Percentiles rank a stretch among this genome's conserved stretches.
These are phyloP conservation scores for Saccharomycopsis selenospora DNA, from an alignment of 805 yeast species.

Conservation along the genomic window DNA sequence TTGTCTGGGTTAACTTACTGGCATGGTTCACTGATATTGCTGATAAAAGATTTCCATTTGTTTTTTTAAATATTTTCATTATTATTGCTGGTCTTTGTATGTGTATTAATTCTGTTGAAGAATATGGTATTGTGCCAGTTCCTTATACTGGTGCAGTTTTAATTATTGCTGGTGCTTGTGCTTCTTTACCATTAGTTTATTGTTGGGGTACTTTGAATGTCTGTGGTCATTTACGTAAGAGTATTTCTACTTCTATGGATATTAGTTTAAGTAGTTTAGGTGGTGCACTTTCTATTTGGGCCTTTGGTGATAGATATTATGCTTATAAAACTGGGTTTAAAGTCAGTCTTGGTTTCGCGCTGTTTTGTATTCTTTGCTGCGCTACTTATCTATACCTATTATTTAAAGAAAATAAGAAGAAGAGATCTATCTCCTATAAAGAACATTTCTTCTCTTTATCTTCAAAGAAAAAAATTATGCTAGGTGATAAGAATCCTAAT, in stretches of 20 bases:
- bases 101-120: no score
- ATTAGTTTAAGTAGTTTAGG: conserved; percentile 49
- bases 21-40: conserved; percentile 45
- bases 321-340: conserved; percentile 43
- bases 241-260: conserved; percentile 38
- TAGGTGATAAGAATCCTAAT: conserved; percentile 15
- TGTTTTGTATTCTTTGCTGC: conserved; percentile 32
- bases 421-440: conserved; percentile 11
- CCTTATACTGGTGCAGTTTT: conserved; percentile 25
- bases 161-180: conserved; percentile 30
- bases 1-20: conserved; percentile 42
- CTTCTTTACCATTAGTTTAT: conserved; percentile 2
- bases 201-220: conserved; percentile 23
- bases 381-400: conserved; percentile 27
- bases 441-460: conserved; percentile 1
- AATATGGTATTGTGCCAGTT: conserved; percentile 35
- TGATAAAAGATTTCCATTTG: conserved; percentile 37
- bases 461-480: conserved; percentile 4
- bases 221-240: conserved; percentile 39
- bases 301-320: conserved; percentile 38
- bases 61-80: conserved; percentile 27
- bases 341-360: conserved; percentile 40
- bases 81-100: conserved; percentile 40
- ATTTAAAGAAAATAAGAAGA: conserved; percentile 6
- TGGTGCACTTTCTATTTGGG: conserved; percentile 41